phyloP scores from a whole-genome alignment of 768 basidiomycete species.

The Collybia sordida region DNA sequence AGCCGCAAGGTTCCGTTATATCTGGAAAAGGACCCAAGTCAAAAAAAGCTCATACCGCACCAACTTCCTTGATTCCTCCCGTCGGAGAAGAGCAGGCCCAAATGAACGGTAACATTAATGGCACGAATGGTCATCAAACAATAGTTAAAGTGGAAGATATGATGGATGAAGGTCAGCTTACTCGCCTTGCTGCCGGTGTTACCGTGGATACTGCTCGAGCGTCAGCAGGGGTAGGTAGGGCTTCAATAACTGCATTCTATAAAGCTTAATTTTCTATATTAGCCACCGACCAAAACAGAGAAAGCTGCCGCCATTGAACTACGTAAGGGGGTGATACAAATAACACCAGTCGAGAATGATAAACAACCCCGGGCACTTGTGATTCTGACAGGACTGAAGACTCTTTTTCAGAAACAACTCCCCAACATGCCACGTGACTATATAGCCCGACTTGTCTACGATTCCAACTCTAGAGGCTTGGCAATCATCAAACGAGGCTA shows the following conservation, averaged over 20 bases:
- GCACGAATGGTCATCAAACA: conserved; percentile 43
- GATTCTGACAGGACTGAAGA: conserved; percentile 93
- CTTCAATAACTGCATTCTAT: background rate
- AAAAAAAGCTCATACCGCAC: conserved; percentile 58
- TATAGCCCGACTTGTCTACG: conserved; percentile 93
- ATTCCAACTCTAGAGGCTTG: conserved; percentile 86
- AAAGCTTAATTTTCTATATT: background rate
- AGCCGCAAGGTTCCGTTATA: too few species aligned
- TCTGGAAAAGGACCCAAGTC: conserved; percentile 30
- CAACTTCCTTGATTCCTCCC: conserved; percentile 40
- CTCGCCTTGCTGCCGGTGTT: conserved; percentile 76
- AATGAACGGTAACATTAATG: conserved; percentile 41
- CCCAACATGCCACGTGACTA: conserved; percentile 99
- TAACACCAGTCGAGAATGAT: conserved; percentile 85
- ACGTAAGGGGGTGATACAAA: conserved; percentile 77
- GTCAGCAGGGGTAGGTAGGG: conserved; percentile 45
- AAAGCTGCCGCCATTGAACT: conserved; percentile 82
- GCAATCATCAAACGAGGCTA: conserved; percentile 94
- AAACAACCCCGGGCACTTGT: conserved; percentile 71
- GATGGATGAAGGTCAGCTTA: conserved; percentile 76
- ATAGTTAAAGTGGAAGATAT: conserved; percentile 75
- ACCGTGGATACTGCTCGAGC: conserved; percentile 63
- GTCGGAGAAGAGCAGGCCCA: conserved; percentile 35
- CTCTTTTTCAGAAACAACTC: conserved; percentile 93
- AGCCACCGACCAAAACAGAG: conserved; percentile 63